Evolutionary conservation across 1,284 basidiomycete genomes (phyloP), one percentile per base, ranked within the genome.

Genomic region (Schizopora paradoxa): DNA sequence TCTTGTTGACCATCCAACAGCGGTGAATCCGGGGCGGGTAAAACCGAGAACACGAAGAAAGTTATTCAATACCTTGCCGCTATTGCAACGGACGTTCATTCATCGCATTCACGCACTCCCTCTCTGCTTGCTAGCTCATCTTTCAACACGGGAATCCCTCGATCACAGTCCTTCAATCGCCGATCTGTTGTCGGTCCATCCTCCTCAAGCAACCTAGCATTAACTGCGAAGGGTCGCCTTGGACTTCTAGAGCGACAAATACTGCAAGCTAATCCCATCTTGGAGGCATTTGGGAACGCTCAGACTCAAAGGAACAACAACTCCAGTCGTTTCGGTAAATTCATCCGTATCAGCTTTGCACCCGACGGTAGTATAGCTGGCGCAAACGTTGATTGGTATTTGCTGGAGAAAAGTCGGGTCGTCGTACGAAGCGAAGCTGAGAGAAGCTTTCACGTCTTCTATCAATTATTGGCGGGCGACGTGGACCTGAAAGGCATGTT

Each of bases 1-100:
- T n/a, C 6, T 4, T 22, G 3, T 22, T 27, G 10, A 14, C 40
- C 16, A 27, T 22, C 26, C 18, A n/a, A 11, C 58, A 95, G 91
- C 3, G 96, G 96, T 45, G 96, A 99, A 73, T 99, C 96, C 2
- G 96, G 96, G 33, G 96, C 96, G 1, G 96, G 96, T 36, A 99
- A 99, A 74, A 99, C 96, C 1, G 96, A 99, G 64, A 99, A 95
- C 67, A 99, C 96, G 11, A 99, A 99, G 76, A 98, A 98, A 62
- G 95, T 99, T 59, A 99, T 99, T 49, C 96, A 99, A 64, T 99
- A 99, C 66, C 83, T 99, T 26, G 95, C 96, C 1, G 92, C 96
- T 7, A 97, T 98, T 54, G 96, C 96, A 3, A 84, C 89, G 13
- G 89, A 92, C 60, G 72, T 77, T 3, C 79, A 87, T 54, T 67